Conservation (phyloP, 352 stramenopile species). For the Elongisporangium senticosum region DNA sequence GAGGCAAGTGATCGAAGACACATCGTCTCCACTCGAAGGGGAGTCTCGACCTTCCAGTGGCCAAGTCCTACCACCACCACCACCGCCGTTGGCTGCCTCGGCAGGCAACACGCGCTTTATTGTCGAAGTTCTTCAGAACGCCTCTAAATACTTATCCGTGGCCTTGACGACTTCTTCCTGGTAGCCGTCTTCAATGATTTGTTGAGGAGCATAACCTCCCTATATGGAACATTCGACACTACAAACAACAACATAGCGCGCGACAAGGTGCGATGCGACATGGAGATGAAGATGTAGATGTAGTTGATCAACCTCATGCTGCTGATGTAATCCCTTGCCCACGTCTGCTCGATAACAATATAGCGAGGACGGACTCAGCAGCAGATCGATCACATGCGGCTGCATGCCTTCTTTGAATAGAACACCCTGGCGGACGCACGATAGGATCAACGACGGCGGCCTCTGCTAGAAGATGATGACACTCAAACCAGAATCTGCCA, state of each 20-base stretch:
- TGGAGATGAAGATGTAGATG: constrained; percentile 40
- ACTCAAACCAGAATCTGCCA: constrained; percentile 14
- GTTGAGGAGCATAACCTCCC: constrained; percentile 54
- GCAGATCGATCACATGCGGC: constrained; percentile 61
- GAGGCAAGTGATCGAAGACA: no score
- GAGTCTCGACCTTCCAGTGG: no score
- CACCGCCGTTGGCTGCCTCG: no score
- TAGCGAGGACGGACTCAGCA: constrained; percentile 78
- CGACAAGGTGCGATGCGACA: constrained; percentile 47
- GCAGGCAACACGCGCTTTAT: no score
- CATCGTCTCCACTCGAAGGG: no score
- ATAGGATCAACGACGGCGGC: constrained; percentile 66
- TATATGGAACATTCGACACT: constrained; percentile 53
- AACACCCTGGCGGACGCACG: constrained; percentile 43
- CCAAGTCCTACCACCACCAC: no score
- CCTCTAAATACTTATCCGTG: constrained; percentile 68
- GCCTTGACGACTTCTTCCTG: constrained; percentile 47
- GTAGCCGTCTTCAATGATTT: constrained; percentile 34
- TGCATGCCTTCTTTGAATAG: constrained; percentile 20
- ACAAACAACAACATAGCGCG: constrained; percentile 66
- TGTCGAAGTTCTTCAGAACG: constrained; percentile 24
- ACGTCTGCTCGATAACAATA: constrained; percentile 85
- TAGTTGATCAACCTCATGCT: constrained; percentile 8
- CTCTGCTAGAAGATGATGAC: constrained; percentile 73
- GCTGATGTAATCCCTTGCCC: constrained; percentile 39